Conservation (phyloP, 495 filamentous ascomycete genomes). For the Aspergillus affinis region DNA sequence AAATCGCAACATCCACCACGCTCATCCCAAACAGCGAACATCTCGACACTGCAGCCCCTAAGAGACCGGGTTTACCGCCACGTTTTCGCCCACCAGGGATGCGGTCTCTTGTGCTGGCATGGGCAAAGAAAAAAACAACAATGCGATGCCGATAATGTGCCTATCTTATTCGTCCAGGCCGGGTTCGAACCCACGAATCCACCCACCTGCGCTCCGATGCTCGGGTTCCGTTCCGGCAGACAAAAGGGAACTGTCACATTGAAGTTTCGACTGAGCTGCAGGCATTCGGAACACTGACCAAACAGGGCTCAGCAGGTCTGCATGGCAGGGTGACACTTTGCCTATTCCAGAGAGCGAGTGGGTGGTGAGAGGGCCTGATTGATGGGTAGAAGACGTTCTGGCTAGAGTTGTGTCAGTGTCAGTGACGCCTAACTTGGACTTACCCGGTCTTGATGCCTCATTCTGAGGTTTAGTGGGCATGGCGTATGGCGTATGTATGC, state of each 20-base stretch:
- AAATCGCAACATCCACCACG: neutral
- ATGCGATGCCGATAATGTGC: neutral
- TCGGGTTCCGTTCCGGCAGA: no score
- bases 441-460: no score
- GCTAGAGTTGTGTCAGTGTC: no score
- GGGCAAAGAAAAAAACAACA: no score
- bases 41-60: neutral
- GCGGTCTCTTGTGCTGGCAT: neutral
- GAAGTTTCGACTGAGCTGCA: constrained; percentile 15
- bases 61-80: constrained; percentile 8
- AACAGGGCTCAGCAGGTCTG: constrained; percentile 6
- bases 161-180: constrained; percentile 1
- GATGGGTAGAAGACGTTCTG: no score
- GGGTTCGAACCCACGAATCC: constrained; percentile 2
- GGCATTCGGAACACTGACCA: constrained; percentile 10
- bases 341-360: no score
- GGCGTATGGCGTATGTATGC: no score
- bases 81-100: constrained; percentile 8
- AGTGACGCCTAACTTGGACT: no score
- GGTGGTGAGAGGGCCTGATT: no score
- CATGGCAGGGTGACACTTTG: no score
- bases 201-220: no score
- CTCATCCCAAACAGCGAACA: neutral
- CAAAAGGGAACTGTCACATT: constrained; percentile 10
- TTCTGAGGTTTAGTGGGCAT: no score